Base-by-base conservation (phyloP, 257 asterid genomes). In the Jacaranda copaia region DNA sequence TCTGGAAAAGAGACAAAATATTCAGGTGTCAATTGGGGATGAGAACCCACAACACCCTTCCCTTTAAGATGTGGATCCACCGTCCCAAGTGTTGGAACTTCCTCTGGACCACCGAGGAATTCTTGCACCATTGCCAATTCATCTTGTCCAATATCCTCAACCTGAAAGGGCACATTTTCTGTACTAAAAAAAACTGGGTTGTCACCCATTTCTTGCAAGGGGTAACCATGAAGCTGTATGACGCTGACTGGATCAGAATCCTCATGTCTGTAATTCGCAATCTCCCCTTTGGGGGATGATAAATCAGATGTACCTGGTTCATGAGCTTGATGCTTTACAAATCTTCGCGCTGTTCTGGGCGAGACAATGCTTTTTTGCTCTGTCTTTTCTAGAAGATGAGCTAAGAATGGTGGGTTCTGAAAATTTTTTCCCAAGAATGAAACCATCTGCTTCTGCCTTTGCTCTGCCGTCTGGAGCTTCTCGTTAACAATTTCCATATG, bases 361-460 rank as follows among this genome's bases (percentile, higher is more conserved):
- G 88, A 79, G 74, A 81, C 68, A 36, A 90, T 81, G 80, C 68
- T 72, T 52, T 79, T 79, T 38, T 79, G 86, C 72, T 83, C 88
- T 86, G 83, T 85, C 51, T 51, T 85, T 67, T 82, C 85, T 77
- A 78, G 81, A 51, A 93, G 75, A 45, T 83, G 86, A 72, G 85
- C 75, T 42, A 85, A 43, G 62, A 92, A 77, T 7, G 81, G 15
- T 0, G 96, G 96, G 79, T 88, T 90, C 72, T 90, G 90, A 51
- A 93, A 81, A 83, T 90, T 84, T 79, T 88, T 88, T 15, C 89
- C 96, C 86, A 93, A 74, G 91, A 93, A 93, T 0, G 96, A 84
- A 72, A 92, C 91, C 96, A 93, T 90, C 82, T 89, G 94, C 82
- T 93, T 92, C 89, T 93, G 97, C 72, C 88, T 81, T 69, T 74